Base-by-base conservation (phyloP, 1,284 basidiomycete genomes). In the Chalciporus sp. region DNA sequence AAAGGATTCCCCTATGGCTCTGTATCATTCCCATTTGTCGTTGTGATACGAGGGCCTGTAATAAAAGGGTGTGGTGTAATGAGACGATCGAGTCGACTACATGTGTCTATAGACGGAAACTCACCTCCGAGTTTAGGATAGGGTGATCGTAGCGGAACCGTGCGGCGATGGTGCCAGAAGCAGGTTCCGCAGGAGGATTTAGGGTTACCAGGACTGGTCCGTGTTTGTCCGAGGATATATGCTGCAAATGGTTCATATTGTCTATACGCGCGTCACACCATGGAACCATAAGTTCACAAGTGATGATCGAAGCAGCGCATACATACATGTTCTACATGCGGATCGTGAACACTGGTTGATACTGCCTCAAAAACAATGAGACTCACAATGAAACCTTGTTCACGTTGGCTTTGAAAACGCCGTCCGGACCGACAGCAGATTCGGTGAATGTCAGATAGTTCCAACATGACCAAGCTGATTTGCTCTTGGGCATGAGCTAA, bases 181-280 rank as follows among this genome's bases (percentile, higher is more conserved):
- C 72, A n/a, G 88, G 84, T 52, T 84, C 81, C 60, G 84, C 81
- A 0, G 84, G 86, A 3, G 89, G 83, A 68, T 91, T 92, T 53
- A 91, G 78, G 2, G 92, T 93, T 6, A 90, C 85, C n/a, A 92
- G 76, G 7, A 93, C 79, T 0, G 82, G 83, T 1, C 90, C 90
- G 64, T 85, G 80, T 35, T 73, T 72, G 1, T 71, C 56, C 57
- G 82, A 79, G 1, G 83, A 70, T 14, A 93, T 77, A 61, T 87
- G 82, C 61, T 93, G 90, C 5, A 94, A 77, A 47, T 83, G 78
- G 67, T 93, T 93, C 92, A 93, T 92, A 61, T 83, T 82, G 67
- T 91, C 89, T 75, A 71, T 6, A 23, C 23, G 23, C 23, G 23
- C 6, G 23, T 23, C 23, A 23, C 23, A 23, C 23, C 23, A 23